phyloP scores from a whole-genome alignment of 305 asterid species.

The Galium porrigens region DNA sequence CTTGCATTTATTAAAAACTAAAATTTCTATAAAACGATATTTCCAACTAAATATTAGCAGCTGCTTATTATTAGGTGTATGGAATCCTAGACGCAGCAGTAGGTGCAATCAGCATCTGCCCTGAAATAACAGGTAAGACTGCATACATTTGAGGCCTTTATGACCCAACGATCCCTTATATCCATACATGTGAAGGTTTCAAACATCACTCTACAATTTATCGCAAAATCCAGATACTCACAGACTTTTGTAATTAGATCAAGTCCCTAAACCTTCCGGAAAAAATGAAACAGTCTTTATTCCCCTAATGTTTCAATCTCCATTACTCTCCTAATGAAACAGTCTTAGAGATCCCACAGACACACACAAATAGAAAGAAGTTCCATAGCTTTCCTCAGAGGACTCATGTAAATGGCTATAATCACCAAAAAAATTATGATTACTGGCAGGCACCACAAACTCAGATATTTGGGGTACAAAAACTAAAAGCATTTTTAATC shows the following conservation, averaged over 20 bases:
- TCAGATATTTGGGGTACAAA: neutral
- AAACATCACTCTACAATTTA: neutral
- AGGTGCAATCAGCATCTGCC: neutral
- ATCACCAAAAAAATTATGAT: neutral
- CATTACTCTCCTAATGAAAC: neutral
- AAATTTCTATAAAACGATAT: neutral
- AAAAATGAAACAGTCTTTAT: neutral
- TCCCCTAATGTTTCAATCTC: conserved; percentile 4
- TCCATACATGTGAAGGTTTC: neutral
- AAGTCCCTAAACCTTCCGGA: neutral
- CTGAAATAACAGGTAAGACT: neutral
- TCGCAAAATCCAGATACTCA: neutral
- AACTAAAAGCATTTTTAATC: neutral
- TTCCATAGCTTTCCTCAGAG: neutral
- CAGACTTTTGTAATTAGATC: neutral
- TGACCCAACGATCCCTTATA: neutral
- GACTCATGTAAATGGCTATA: neutral
- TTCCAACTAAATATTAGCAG: neutral
- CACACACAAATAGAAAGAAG: neutral
- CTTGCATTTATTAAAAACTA: neutral
- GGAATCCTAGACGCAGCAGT: neutral
- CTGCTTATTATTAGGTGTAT: neutral
- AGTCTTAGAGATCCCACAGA: neutral
- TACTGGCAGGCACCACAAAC: neutral
- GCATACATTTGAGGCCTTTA: neutral